Base-by-base conservation (phyloP, 1,284 basidiomycete species). In the Rhodotorula sp. region DNA sequence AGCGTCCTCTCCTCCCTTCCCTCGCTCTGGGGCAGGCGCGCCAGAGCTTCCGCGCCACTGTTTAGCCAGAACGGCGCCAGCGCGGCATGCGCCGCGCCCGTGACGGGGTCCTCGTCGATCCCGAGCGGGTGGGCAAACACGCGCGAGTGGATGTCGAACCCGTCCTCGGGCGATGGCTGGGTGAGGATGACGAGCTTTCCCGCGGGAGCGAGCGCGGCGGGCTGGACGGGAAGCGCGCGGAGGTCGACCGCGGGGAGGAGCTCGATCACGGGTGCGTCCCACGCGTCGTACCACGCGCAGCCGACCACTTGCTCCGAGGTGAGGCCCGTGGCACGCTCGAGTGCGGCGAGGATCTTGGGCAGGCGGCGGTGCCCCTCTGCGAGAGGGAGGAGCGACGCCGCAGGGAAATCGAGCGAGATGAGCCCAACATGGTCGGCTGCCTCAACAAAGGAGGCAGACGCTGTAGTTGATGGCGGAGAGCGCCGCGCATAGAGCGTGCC, bases 41-140 rank as follows among this genome's bases (percentile, higher is more conserved):
- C 69, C 1, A 56, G 54, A 1, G 50, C 27, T 29, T 55, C 50
- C 17, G 59, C 48, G 1, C 53, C 34, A n/a, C 34, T 15, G 15
- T 55, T 39, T 15, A 82, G 81, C 85, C 86, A 88, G 74, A 87
- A 87, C 0, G 86, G 86, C 2, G 80, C 82, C 53, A 87, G 78
- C 37, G 86, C 66, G 62, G 84, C 84, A 75, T 88, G 87, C 0
- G 87, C 86, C 27, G 85, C 85, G 12, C 86, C 88, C 71, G 87
- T 88, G 4, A 88, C 87, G 22, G 83, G 84, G 75, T 88, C 88
- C 78, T 88, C 87, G 3, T 80, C 80, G 1, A 84, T 62, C 0
- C 83, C 84, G 13, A 76, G 73, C 15, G 81, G 56, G 4, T 85
- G 85, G 2, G 84, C 82, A 72, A 88, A 88, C 81, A 87, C 85